Evolutionary conservation across 441 rosid genomes (phyloP).

Genomic region (Pelargonium cotyledonis): DNA sequence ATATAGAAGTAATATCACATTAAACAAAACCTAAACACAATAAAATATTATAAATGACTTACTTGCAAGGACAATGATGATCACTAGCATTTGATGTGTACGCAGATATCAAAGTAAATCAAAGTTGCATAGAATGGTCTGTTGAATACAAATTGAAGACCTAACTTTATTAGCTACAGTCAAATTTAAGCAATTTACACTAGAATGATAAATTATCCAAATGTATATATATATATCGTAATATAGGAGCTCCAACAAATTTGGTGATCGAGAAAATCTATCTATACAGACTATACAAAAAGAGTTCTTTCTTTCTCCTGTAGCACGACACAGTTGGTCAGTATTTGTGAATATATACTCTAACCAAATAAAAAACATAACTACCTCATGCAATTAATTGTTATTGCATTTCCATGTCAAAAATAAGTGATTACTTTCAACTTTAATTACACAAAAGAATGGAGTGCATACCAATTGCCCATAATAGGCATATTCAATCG

Average conservation of each 20-base stretch:
- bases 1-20: constrained; percentile 18
- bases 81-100: no score
- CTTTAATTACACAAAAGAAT: background rate
- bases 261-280: background rate
- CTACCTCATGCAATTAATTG: background rate
- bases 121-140: background rate
- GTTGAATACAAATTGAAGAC: background rate
- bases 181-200: background rate
- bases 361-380: background rate
- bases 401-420: background rate
- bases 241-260: background rate
- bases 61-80: no score
- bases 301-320: background rate
- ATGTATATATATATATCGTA: background rate
- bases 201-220: background rate
- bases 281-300: background rate
- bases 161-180: background rate
- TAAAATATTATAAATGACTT: background rate
- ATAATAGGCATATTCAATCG: background rate
- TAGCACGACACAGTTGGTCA: background rate
- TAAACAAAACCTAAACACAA: constrained; percentile 1
- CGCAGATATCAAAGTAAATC: no score
- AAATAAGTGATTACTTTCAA: background rate
- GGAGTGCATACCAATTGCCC: background rate
- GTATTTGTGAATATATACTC: background rate